Conservation (phyloP, 2,329 filamentous ascomycete species). For the Aspergillus sp. region DNA sequence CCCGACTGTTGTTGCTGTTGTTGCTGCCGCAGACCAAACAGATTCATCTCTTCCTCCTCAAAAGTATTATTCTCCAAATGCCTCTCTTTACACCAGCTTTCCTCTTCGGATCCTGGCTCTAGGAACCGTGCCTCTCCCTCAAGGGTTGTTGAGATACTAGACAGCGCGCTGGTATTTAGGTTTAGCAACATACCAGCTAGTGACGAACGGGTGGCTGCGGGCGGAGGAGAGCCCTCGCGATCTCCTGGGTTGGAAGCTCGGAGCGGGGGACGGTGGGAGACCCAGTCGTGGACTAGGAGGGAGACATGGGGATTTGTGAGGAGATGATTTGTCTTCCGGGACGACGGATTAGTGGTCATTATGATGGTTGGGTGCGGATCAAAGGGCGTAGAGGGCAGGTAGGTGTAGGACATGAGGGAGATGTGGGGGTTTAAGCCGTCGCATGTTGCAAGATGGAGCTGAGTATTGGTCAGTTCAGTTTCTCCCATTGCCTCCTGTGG, state of each 20-base stretch:
- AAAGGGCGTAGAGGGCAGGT: slow-evolving; percentile 72
- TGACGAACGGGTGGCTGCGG: slow-evolving; percentile 59
- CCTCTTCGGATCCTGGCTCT: slow-evolving; percentile 67
- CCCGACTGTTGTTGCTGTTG: slow-evolving; percentile 8
- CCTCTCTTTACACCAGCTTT: slow-evolving; percentile 71
- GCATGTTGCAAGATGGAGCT: slow-evolving; percentile 95
- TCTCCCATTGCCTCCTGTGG: not conserved
- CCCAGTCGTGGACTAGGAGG: slow-evolving; percentile 96
- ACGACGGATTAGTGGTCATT: slow-evolving; percentile 79
- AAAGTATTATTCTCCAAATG: slow-evolving; percentile 94
- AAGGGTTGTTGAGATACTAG: slow-evolving; percentile 86
- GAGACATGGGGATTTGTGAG: slow-evolving; percentile 79
- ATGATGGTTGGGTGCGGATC: slow-evolving; percentile 73
- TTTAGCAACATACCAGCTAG: slow-evolving; percentile 79
- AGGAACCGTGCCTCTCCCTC: slow-evolving; percentile 78
- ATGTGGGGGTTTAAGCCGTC: slow-evolving; percentile 78
- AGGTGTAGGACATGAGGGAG: slow-evolving; percentile 98
- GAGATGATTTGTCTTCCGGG: slow-evolving; percentile 68
- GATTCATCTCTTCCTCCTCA: slow-evolving; percentile 47
- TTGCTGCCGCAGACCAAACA: slow-evolving; percentile 33
- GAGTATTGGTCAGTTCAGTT: slow-evolving; percentile 5
- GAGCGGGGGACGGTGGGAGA: slow-evolving; percentile 82
- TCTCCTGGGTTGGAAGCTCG: slow-evolving; percentile 49
- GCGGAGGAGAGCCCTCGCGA: slow-evolving; percentile 57
- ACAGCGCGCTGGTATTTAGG: slow-evolving; percentile 82